phyloP scores from a whole-genome alignment of 2,329 filamentous ascomycete genomes.

The Penicillium hesseltinei region DNA sequence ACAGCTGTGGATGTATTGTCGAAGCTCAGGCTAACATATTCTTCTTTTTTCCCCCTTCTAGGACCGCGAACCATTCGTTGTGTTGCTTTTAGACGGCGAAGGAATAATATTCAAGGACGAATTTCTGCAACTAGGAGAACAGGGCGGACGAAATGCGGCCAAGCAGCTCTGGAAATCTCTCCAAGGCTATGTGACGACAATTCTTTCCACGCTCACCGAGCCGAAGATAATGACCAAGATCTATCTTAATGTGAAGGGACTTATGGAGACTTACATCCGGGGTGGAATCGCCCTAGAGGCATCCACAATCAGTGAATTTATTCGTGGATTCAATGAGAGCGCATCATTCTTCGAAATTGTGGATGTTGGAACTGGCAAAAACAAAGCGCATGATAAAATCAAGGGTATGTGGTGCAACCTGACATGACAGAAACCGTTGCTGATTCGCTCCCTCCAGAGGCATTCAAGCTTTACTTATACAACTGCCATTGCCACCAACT shows the following conservation, averaged over 20 bases:
- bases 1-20: background rate
- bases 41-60: constrained; percentile 22
- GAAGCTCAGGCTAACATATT: constrained; percentile 10
- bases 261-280: constrained; percentile 50
- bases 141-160: constrained; percentile 55
- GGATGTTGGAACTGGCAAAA: constrained; percentile 47
- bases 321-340: constrained; percentile 55
- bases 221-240: constrained; percentile 53
- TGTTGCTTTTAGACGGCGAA: constrained; percentile 57
- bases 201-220: constrained; percentile 42
- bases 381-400: constrained; percentile 50
- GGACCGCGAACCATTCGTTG: constrained; percentile 55
- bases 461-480: constrained; percentile 55
- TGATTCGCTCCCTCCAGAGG: constrained; percentile 43
- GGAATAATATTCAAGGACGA: constrained; percentile 56
- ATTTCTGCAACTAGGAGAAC: constrained; percentile 50
- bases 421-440: constrained; percentile 9
- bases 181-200: constrained; percentile 43
- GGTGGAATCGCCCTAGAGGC: constrained; percentile 47
- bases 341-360: constrained; percentile 52
- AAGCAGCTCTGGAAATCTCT: constrained; percentile 47
- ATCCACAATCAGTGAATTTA: constrained; percentile 51
- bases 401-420: constrained; percentile 37
- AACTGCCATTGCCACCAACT: constrained; percentile 62
- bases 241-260: constrained; percentile 54